Conservation (phyloP, 2,329 filamentous ascomycete species). For the Alternaria arbusti region DNA sequence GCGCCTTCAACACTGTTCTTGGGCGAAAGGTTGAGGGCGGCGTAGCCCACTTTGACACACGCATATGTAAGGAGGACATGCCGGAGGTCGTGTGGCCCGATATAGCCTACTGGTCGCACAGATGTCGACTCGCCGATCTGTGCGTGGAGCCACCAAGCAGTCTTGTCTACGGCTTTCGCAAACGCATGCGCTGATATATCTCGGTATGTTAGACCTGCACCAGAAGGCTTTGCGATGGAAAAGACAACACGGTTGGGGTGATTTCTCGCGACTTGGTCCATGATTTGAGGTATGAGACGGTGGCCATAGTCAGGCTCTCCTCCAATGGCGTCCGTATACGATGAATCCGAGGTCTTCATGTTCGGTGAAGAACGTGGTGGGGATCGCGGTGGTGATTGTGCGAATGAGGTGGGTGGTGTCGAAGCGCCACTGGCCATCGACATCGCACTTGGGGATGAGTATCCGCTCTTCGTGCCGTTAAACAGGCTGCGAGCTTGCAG, state of each 20-base stretch:
- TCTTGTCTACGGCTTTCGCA: constrained; percentile 43
- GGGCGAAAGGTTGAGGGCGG: constrained; percentile 26
- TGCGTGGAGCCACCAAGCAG: constrained; percentile 36
- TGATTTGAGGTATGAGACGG: constrained; percentile 31
- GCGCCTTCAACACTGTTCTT: constrained; percentile 30
- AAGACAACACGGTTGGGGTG: constrained; percentile 30
- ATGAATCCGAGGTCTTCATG: background rate
- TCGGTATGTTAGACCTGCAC: constrained; percentile 19
- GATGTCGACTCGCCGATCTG: constrained; percentile 27
- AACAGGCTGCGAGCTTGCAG: constrained; percentile 5
- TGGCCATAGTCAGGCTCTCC: constrained; percentile 11
- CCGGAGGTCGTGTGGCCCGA: constrained; percentile 45
- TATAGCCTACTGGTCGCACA: constrained; percentile 31
- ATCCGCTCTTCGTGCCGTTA: constrained; percentile 3
- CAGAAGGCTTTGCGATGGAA: constrained; percentile 11
- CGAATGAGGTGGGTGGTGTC: constrained; percentile 1
- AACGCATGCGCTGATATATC: constrained; percentile 34
- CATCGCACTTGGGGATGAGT: constrained; percentile 8
- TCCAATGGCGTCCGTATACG: background rate
- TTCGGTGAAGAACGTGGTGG: background rate
- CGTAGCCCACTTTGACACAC: constrained; percentile 50
- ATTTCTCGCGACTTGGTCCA: constrained; percentile 23
- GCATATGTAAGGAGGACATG: constrained; percentile 49
- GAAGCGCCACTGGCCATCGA: constrained; percentile 5
- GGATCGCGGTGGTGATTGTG: background rate